A percentile compares a stretch with the other conserved stretches of the same genome.
phyloP scores from a whole-genome alignment of 1,284 basidiomycete genomes.

The Malassezia slooffiae region DNA sequence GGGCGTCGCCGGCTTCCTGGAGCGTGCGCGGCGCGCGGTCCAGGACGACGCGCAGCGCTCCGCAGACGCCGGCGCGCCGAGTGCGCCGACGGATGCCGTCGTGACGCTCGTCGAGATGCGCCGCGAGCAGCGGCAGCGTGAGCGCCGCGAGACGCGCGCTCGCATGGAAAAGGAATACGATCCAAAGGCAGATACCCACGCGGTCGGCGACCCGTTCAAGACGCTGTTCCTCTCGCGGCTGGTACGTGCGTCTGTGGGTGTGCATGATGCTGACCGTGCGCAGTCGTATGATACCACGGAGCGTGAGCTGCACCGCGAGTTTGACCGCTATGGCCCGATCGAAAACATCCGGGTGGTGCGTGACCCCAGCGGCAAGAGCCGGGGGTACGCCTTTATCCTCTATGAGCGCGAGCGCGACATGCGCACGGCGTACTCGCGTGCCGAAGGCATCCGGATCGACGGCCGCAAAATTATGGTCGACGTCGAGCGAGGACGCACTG shows the following conservation, averaged over 20 bases:
- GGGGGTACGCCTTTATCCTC: conserved; percentile 92
- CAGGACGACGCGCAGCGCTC: conserved; percentile 19
- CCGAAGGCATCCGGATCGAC: conserved; percentile 90
- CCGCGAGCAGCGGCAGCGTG: conserved; percentile 16
- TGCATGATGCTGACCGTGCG: not conserved
- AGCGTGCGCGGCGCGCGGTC: conserved; percentile 30
- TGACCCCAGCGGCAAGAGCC: conserved; percentile 65
- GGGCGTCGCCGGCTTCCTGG: conserved; percentile 33
- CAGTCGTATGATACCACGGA: conserved; percentile 79
- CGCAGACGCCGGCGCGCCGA: conserved; percentile 9
- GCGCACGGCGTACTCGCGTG: conserved; percentile 74
- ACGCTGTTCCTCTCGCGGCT: conserved; percentile 91
- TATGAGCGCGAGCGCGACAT: conserved; percentile 97
- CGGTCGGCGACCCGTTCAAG: conserved; percentile 95
- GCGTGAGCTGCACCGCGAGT: conserved; percentile 79
- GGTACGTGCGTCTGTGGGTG: conserved; percentile 13
- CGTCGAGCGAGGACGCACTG: conserved; percentile 92
- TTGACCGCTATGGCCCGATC: conserved; percentile 87
- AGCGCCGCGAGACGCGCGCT: conserved; percentile 14
- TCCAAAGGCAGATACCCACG: conserved; percentile 78
- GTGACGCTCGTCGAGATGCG: conserved; percentile 28
- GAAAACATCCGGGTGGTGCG: conserved; percentile 81
- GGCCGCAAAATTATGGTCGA: conserved; percentile 91
- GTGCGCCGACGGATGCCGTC: conserved; percentile 20
- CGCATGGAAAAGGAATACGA: conserved; percentile 53